Base-by-base conservation (phyloP, 2,329 filamentous ascomycete genomes). In the Trichoderma sp. region DNA sequence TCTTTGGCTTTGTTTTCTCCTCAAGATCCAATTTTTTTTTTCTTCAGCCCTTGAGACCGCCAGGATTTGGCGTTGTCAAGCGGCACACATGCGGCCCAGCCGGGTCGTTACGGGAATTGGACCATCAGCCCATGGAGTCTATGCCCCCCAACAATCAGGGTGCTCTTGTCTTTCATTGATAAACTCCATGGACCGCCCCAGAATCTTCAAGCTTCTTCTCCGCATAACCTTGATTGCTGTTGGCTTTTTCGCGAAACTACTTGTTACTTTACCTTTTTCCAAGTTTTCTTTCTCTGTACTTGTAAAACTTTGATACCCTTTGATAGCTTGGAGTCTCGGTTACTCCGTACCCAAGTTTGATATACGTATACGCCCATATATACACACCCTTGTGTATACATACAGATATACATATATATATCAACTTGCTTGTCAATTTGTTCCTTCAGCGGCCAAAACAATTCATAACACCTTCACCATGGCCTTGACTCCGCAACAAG, bases 401-500 rank as follows among this genome's bases (percentile, higher is more conserved):
- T 20, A 43, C 43, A 50, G 8, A 50, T 20, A 50, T 20, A 50
- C 43, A 20, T 20, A 53, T 53, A 50, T 20, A 53, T 36, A 43
- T 47, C 61, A n/a, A 63, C 36, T 17, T 26, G 34, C 17, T 7
- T 1, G 15, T 23, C 47, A 53, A 23, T 13, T 57, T 15, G 15
- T n/a, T 34, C 13, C 15, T 53, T 28, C 20, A 53, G 39, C 66
- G 32, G 26, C 26, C 26, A 43, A 47, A 6, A 6, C 9, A 13
- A 3, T 7, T 20, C 9, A 15, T 12, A 55, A 13, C 50, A 32
- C 7, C 4, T 28, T 28, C n/a, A 20, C 23, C 55, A 82, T 82
- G 81, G 77, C 80, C 36, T 82, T 88, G 74, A 85, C 83, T 61
- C 83, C 83, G 74, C 80, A 84, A 63, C 91, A 94, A 82, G 84